Evolutionary conservation across 208 protist genomes (phyloP), one percentile per base, ranked within the genome.

Genomic region (Polymyxa betae): DNA sequence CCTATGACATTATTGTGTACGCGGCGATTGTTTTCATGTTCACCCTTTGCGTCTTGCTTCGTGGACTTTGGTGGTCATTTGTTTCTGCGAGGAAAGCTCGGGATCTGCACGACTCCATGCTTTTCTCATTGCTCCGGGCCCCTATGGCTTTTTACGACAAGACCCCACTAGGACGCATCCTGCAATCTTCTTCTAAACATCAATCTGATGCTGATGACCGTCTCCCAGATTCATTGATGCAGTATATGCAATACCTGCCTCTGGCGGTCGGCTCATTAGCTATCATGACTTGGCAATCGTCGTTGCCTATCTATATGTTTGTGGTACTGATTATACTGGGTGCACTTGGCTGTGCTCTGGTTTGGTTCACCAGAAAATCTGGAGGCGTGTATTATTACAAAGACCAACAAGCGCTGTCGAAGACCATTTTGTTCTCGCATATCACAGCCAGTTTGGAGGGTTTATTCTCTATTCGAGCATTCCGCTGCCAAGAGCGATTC

Each of bases 61-160:
- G 72, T 35, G 72, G 72, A 5, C n/a, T 43, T 5, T 82, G 72
- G 72, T 43, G 5, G 72, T 5, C 72, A 20, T 43, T 12, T 5
- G 5, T 35, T 12, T 38, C 72, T 5, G 72, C 72, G 72, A n/a
- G 16, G 5, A 82, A 82, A 35, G 72, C 72, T 40, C 72, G 72
- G 5, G 5, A 5, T 45, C 40, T 82, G 72, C 72, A 82, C n/a
- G 72, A 82, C 35, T 35, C 35, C 35, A 43, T 82, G 72, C 40
- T 82, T 5, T 16, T 5, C 16, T 82, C 72, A 12, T 43, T 82
- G n/a, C 5, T 82, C n/a, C 72, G 72, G 10, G 72, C 72, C 5
- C 72, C 72, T 5, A 82, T 82, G 72, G 5, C 72, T 38, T 82
- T 82, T n/a, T 82, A 82, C 72, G 72, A 82, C 72, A 82, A 82